Base-by-base conservation (phyloP, 2,329 filamentous ascomycete genomes). In the Botrytis medusae region DNA sequence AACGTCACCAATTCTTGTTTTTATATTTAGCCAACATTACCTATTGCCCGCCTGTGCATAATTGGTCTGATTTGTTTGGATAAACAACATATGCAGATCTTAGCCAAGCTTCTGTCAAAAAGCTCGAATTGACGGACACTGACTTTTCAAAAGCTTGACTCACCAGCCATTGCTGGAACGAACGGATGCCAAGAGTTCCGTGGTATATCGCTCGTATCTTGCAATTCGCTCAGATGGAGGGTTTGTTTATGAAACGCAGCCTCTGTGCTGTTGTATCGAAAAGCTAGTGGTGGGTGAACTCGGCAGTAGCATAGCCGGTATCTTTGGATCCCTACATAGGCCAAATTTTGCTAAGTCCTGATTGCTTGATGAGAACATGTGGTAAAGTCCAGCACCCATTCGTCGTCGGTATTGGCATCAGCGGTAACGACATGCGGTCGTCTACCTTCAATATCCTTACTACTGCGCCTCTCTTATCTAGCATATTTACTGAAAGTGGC, bases 81-180 rank as follows among this genome's bases (percentile, higher is more conserved):
- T 46, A n/a, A 42, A 48, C 44, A 46, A 32, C 32, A 64, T 37
- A 8, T 32, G 60, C n/a, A 48, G 16, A 64, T 65, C 16, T 22
- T 72, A 9, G 70, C 70, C 37, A 67, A 67, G 48, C 46, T 59
- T 54, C 70, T 67, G 70, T 57, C 70, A 72, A 72, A 71, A 40
- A 32, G 20, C 40, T 32, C 25, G 37, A 48, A 71, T 29, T 40
- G 44, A 64, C n/a, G 29, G 42, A 64, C 37, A 72, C 29, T 29
- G 60, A 46, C 46, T 59, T 59, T n/a, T 29, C 46, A n/a, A 59
- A 72, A 67, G 70, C 32, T 72, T 67, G 34, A 54, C 34, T 65
- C 18, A 18, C 37, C 32, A 42, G 32, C 14, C 6, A 40, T 51
- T 51, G 18, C 63, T 64, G 22, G n/a, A 72, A 67, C 9, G 44